Evolutionary conservation across 176 grass and related monocot species (phyloP).

Genomic region (Ananas comosus): DNA sequence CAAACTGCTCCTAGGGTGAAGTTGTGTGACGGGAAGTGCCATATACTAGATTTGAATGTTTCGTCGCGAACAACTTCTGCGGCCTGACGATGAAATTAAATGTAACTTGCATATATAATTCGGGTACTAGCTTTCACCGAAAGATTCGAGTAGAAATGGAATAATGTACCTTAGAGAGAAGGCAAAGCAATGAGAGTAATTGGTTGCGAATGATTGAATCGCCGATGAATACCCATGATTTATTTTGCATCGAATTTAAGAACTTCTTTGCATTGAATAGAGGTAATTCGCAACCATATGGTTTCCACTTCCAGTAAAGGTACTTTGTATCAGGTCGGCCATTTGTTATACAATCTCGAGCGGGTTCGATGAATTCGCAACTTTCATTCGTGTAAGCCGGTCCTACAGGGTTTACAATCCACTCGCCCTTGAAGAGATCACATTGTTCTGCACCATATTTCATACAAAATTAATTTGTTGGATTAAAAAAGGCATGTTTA

Average conservation of each 20-base stretch:
- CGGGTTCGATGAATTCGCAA: slow-evolving; percentile 73
- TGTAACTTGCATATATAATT: too few relatives aligned
- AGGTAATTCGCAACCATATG: too few relatives aligned
- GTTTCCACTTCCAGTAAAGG: too few relatives aligned
- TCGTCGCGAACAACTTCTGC: slow-evolving; percentile 66
- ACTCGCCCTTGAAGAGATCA: slow-evolving; percentile 61
- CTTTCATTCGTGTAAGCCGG: slow-evolving; percentile 70
- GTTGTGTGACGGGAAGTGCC: slow-evolving; percentile 63
- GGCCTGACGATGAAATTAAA: slow-evolving; percentile 31
- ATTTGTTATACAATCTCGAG: too few relatives aligned
- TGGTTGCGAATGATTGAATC: too few relatives aligned
- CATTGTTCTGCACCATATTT: slow-evolving; percentile 39
- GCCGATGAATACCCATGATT: too few relatives aligned
- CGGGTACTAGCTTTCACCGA: too few relatives aligned
- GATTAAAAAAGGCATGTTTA: background rate
- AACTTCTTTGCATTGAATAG: too few relatives aligned
- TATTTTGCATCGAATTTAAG: too few relatives aligned
- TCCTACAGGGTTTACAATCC: slow-evolving; percentile 42
- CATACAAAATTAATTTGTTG: background rate
- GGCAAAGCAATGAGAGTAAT: slow-evolving; percentile 84
- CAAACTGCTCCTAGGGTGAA: slow-evolving; percentile 69
- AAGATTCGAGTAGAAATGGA: background rate
- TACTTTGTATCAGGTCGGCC: too few relatives aligned
- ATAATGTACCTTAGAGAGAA: slow-evolving; percentile 65
- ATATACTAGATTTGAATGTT: slow-evolving; percentile 55